phyloP scores from a whole-genome alignment of 306 rosid species.

The Vachellia pachyceras region DNA sequence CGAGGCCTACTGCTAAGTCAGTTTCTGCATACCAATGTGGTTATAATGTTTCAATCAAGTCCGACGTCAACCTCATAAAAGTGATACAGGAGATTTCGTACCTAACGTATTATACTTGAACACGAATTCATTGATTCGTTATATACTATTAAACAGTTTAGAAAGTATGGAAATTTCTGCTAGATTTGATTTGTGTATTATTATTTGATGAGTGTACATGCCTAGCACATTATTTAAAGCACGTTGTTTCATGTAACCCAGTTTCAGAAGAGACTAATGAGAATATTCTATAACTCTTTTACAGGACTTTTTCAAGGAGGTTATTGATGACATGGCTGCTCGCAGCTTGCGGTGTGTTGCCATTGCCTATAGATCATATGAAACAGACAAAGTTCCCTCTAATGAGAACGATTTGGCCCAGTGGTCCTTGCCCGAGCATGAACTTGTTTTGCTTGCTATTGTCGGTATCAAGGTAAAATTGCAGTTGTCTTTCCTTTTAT shows the following conservation, averaged over 20 bases:
- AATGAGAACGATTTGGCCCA: slow-evolving; percentile 65
- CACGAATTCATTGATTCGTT: background rate
- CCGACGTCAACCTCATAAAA: slow-evolving; percentile 1
- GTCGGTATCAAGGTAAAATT: slow-evolving; percentile 91
- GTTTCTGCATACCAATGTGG: slow-evolving; percentile 22
- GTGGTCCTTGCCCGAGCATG: slow-evolving; percentile 86
- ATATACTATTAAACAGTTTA: background rate
- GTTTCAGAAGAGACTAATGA: slow-evolving; percentile 11
- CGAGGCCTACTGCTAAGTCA: slow-evolving; percentile 24
- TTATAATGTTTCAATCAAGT: slow-evolving; percentile 13
- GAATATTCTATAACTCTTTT: slow-evolving; percentile 18
- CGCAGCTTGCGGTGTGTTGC: slow-evolving; percentile 94
- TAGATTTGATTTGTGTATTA: background rate
- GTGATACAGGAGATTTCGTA: background rate
- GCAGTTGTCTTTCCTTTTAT: slow-evolving; percentile 25
- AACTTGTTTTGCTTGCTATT: slow-evolving; percentile 86
- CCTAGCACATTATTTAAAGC: background rate
- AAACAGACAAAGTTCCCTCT: slow-evolving; percentile 67
- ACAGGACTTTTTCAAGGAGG: slow-evolving; percentile 66
- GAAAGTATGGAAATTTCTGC: background rate
- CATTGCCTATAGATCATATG: slow-evolving; percentile 83
- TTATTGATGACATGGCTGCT: slow-evolving; percentile 88
- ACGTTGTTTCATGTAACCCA: background rate
- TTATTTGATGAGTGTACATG: background rate
- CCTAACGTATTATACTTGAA: background rate